Evolutionary conservation across 1,284 basidiomycete species (phyloP).

Genomic region (Takashimella tepidaria): DNA sequence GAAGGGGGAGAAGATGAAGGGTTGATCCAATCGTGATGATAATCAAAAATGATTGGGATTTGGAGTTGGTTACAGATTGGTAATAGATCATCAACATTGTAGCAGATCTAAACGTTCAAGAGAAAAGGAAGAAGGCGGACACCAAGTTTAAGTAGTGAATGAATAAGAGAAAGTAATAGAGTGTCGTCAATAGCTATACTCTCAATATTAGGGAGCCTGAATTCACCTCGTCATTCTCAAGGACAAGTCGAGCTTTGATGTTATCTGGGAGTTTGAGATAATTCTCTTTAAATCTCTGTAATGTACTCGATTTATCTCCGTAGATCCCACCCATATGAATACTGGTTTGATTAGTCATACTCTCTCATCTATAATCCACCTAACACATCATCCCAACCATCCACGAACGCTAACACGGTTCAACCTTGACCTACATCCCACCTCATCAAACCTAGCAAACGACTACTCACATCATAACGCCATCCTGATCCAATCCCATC

Average conservation of each 20-base stretch:
- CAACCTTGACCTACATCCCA: too few species aligned
- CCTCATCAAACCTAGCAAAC: too few species aligned
- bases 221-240: conserved; percentile 83
- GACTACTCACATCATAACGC: conserved; percentile 42
- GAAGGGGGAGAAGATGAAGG: conserved; percentile 42
- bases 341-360: too few species aligned
- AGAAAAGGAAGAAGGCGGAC: too few species aligned
- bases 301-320: conserved; percentile 66
- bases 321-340: conserved; percentile 63
- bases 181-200: not conserved
- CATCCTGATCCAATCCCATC: conserved; percentile 57
- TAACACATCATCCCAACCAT: too few species aligned
- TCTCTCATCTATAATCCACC: too few species aligned
- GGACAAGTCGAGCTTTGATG: conserved; percentile 67
- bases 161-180: conserved; percentile 1
- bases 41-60: conserved; percentile 56
- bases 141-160: too few species aligned
- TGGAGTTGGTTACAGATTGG: conserved; percentile 74
- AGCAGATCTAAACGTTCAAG: conserved; percentile 85
- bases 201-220: not conserved
- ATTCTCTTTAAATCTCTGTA: conserved; percentile 67
- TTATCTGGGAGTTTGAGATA: conserved; percentile 60
- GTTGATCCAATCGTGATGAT: conserved; percentile 68
- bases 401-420: too few species aligned
- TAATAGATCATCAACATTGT: conserved; percentile 77